A percentile compares a stretch with the other conserved stretches of the same genome.
Conservation (phyloP, 2,329 filamentous ascomycete species). For the Fusarium secorum region DNA sequence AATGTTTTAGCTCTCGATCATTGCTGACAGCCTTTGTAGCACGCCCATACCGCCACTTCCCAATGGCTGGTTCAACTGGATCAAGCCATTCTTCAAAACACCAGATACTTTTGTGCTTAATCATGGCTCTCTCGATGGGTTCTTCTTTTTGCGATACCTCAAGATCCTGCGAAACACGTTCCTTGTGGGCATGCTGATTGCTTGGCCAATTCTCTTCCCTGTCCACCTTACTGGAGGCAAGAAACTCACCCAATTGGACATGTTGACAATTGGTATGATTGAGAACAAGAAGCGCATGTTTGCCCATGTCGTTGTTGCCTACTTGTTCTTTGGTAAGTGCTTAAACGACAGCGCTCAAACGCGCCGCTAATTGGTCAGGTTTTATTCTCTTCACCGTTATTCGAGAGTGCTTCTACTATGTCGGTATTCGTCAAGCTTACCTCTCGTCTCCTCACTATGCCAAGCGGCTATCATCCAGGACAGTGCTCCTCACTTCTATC, state of each 20-base stretch:
- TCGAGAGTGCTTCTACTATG: constrained; percentile 87
- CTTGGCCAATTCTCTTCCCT: constrained; percentile 87
- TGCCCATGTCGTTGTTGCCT: constrained; percentile 81
- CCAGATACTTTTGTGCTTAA: constrained; percentile 83
- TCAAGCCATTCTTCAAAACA: constrained; percentile 70
- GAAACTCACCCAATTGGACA: constrained; percentile 71
- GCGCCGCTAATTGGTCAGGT: constrained; percentile 51
- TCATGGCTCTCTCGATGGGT: constrained; percentile 91
- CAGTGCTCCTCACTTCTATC: constrained; percentile 87
- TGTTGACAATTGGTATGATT: constrained; percentile 82
- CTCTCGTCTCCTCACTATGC: constrained; percentile 85
- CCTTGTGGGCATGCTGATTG: constrained; percentile 82
- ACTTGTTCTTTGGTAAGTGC: constrained; percentile 70
- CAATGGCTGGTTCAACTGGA: constrained; percentile 71
- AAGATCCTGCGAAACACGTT: constrained; percentile 79
- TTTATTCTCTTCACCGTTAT: constrained; percentile 91
- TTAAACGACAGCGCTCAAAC: too few species aligned
- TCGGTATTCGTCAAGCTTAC: constrained; percentile 93
- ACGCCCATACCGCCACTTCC: constrained; percentile 68
- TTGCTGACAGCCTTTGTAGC: constrained; percentile 44
- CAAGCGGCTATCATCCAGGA: constrained; percentile 86
- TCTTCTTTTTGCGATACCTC: constrained; percentile 81
- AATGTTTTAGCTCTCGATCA: background rate
- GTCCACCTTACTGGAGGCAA: constrained; percentile 85
- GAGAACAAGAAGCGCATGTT: constrained; percentile 69